Evolutionary conservation across 345 rosid genomes (phyloP).

Genomic region (Sapria himalayana): DNA sequence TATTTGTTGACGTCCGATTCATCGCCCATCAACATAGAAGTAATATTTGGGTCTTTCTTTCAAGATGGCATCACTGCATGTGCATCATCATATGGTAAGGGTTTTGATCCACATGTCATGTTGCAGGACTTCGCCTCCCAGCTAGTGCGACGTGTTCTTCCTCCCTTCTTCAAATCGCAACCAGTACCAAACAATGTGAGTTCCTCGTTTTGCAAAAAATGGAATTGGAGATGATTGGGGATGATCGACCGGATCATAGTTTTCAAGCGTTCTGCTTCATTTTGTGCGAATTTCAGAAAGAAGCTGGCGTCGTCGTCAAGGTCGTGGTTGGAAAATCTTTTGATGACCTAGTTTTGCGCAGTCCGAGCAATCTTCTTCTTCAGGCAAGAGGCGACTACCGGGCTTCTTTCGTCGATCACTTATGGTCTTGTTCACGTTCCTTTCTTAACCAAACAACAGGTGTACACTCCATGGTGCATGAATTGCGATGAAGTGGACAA

Average conservation of each 20-base stretch:
- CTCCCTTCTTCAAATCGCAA: constrained; percentile 55
- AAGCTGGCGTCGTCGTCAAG: constrained; percentile 27
- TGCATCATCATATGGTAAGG: too few relatives aligned
- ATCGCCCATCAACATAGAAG: constrained; percentile 48
- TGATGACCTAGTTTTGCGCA: constrained; percentile 51
- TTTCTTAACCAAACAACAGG: constrained; percentile 16
- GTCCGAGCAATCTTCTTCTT: constrained; percentile 46
- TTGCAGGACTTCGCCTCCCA: constrained; percentile 43
- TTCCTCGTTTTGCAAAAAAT: neutral
- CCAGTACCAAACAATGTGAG: constrained; percentile 69
- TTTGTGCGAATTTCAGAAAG: constrained; percentile 24
- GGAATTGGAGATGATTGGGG: neutral
- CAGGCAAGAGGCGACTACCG: constrained; percentile 61
- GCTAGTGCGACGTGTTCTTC: constrained; percentile 30
- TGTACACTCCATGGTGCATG: constrained; percentile 76
- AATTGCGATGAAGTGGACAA: constrained; percentile 49
- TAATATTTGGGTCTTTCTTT: constrained; percentile 11
- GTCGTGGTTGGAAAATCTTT: constrained; percentile 64
- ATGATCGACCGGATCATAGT: neutral
- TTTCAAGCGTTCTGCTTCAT: neutral
- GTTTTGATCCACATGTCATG: too few relatives aligned
- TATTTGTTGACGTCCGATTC: constrained; percentile 48
- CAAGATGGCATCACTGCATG: too few relatives aligned
- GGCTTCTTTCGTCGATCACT: neutral
- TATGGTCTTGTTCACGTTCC: neutral